Evolutionary conservation across 306 rosid species (phyloP), one percentile per base, ranked within the genome.

Genomic region (Citrullus amarus): DNA sequence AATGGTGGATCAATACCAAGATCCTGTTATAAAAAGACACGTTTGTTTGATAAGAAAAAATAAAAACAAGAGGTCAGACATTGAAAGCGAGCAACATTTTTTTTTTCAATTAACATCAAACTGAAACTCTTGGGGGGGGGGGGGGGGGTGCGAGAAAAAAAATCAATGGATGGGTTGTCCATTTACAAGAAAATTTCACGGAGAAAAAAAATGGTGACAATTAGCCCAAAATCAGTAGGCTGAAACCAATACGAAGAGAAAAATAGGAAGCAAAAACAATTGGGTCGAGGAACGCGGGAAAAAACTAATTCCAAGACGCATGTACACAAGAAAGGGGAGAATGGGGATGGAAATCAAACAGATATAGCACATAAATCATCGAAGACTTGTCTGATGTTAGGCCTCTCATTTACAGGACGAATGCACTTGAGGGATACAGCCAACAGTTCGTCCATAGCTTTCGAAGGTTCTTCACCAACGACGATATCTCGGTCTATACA

Each of bases 401-500:
- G 98, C 95, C 98, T 95, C 85, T 95, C 98, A 91, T 92, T 85
- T 91, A 92, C 98, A 81, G 97, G 93, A 81, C 86, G 97, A 86
- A 95, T 95, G 89, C 98, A 95, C 92, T 88, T 83, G 77, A 92
- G 91, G 46, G 98, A 88, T 78, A 90, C 82, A 39, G 88, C 93
- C 80, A 95, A 93, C 87, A 92, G 80, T 70, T 87, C 91, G 25
- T 91, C 97, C 97, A 95, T 92, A 75, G 89, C 93, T 80, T 86
- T 84, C 13, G 88, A 80, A 78, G 93, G 92, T 78, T 92, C 98
- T 82, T 89, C 95, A 60, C 93, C 96, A 41, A 96, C 90, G 14
- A 91, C 89, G 65, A 95, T 92, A 85, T 95, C 98, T 83, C 96
- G 83, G 90, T 95, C 98, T 46, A 92, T 81, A 82, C 98, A 92